Percentiles rank a stretch among this genome's conserved stretches.
phyloP scores from a whole-genome alignment of 1,284 basidiomycete genomes.

The Ceratobasidium sp. region DNA sequence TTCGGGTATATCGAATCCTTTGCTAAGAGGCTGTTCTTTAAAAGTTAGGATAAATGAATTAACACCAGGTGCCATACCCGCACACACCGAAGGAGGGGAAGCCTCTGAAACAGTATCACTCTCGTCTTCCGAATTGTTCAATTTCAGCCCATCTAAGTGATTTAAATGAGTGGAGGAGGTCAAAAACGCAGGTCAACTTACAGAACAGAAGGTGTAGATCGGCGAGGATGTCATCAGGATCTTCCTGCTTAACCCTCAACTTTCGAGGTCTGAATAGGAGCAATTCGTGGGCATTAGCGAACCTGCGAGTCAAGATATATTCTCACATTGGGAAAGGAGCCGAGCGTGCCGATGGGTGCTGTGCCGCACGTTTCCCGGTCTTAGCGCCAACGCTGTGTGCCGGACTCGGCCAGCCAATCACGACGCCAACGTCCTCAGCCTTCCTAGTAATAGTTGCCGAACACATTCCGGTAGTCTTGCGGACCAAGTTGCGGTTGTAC shows the following conservation, averaged over 20 bases:
- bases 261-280: neutral
- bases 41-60: neutral
- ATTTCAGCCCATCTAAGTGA: constrained; percentile 1
- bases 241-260: neutral
- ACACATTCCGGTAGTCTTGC: neutral
- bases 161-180: no score
- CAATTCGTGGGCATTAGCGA: neutral
- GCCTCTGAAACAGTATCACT: constrained; percentile 16
- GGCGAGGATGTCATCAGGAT: constrained; percentile 1
- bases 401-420: neutral
- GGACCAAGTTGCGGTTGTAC: no score
- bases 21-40: constrained; percentile 9
- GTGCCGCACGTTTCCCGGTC: neutral
- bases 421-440: neutral
- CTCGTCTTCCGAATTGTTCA: constrained; percentile 1
- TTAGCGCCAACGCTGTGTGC: constrained; percentile 1
- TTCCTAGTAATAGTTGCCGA: neutral
- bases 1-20: no score
- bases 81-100: constrained; percentile 14
- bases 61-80: neutral
- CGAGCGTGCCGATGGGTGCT: neutral
- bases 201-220: neutral
- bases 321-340: neutral
- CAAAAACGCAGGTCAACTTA: neutral
- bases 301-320: neutral